phyloP scores from a whole-genome alignment of 345 rosid genomes.

The Erucastrum elatum region DNA sequence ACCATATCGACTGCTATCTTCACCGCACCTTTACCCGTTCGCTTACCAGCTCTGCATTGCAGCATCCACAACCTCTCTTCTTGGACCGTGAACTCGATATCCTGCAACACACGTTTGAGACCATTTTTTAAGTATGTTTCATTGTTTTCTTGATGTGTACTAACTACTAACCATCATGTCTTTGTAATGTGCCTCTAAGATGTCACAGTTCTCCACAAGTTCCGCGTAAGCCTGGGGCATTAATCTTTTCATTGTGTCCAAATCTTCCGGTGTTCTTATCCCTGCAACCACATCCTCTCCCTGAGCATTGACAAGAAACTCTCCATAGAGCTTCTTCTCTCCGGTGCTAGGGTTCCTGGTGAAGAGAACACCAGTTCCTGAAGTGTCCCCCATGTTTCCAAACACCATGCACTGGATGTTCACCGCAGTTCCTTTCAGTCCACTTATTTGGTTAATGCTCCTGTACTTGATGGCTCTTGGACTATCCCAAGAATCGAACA shows the following conservation, averaged over 20 bases:
- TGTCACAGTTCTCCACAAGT: slow-evolving; percentile 82
- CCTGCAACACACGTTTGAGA: slow-evolving; percentile 45
- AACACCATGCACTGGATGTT: slow-evolving; percentile 95
- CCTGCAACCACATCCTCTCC: slow-evolving; percentile 99
- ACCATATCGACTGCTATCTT: slow-evolving; percentile 96
- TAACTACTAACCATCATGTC: slow-evolving; percentile 79
- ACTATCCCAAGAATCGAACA: slow-evolving; percentile 95
- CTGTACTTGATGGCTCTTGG: slow-evolving; percentile 82
- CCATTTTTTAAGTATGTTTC: background rate
- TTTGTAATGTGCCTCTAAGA: slow-evolving; percentile 83
- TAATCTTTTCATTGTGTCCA: slow-evolving; percentile 67
- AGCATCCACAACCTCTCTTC: slow-evolving; percentile 95
- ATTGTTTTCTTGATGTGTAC: background rate
- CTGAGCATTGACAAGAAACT: slow-evolving; percentile 93
- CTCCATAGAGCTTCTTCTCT: slow-evolving; percentile 86
- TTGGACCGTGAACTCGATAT: slow-evolving; percentile 95
- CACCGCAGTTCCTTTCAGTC: slow-evolving; percentile 88
- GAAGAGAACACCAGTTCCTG: slow-evolving; percentile 94
- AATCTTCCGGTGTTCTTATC: slow-evolving; percentile 86
- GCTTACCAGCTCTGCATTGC: slow-evolving; percentile 90
- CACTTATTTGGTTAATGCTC: slow-evolving; percentile 84
- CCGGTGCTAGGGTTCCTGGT: slow-evolving; percentile 96
- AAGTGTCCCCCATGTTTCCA: slow-evolving; percentile 93
- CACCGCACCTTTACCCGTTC: slow-evolving; percentile 88
- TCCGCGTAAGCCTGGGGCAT: slow-evolving; percentile 88